phyloP scores from a whole-genome alignment of 495 filamentous ascomycete genomes.

The Xylaria flabelliformis region DNA sequence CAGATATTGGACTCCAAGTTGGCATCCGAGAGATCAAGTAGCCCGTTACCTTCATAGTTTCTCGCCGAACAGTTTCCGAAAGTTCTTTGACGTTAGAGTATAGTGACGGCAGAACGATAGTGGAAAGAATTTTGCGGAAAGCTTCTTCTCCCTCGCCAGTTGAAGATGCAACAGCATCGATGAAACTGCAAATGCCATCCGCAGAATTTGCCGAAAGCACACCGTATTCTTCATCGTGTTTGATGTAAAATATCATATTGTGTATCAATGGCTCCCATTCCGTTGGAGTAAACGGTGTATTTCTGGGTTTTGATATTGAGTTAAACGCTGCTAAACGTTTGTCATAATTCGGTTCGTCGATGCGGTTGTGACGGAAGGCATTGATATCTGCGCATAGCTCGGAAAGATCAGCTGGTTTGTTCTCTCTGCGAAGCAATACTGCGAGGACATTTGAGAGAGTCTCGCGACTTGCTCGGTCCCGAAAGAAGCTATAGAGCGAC shows the following conservation, averaged over 20 bases:
- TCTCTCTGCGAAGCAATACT: conserved; percentile 68
- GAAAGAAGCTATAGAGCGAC: conserved; percentile 85
- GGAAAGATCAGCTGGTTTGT: conserved; percentile 67
- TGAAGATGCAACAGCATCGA: conserved; percentile 61
- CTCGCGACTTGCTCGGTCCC: conserved; percentile 74
- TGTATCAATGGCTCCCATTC: conserved; percentile 91
- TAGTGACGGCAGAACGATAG: conserved; percentile 74
- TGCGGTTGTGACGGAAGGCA: conserved; percentile 66
- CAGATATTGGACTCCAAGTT: conserved; percentile 69
- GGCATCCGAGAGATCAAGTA: conserved; percentile 76
- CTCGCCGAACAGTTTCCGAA: conserved; percentile 83
- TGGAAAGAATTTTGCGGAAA: conserved; percentile 58
- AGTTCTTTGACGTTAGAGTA: conserved; percentile 73
- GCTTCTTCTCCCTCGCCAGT: conserved; percentile 44
- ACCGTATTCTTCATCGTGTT: conserved; percentile 84
- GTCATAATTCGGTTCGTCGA: conserved; percentile 88
- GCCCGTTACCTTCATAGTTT: conserved; percentile 79
- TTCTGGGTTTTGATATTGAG: conserved; percentile 65
- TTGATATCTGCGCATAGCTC: conserved; percentile 80
- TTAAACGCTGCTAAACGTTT: conserved; percentile 79
- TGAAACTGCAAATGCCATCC: conserved; percentile 79
- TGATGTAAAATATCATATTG: conserved; percentile 89
- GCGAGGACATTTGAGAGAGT: conserved; percentile 73
- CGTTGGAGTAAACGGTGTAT: conserved; percentile 63
- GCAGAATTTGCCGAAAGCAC: conserved; percentile 82